Evolutionary conservation across 768 basidiomycete species (phyloP), one percentile per base, ranked within the genome.

Genomic region (Russula brevipes): DNA sequence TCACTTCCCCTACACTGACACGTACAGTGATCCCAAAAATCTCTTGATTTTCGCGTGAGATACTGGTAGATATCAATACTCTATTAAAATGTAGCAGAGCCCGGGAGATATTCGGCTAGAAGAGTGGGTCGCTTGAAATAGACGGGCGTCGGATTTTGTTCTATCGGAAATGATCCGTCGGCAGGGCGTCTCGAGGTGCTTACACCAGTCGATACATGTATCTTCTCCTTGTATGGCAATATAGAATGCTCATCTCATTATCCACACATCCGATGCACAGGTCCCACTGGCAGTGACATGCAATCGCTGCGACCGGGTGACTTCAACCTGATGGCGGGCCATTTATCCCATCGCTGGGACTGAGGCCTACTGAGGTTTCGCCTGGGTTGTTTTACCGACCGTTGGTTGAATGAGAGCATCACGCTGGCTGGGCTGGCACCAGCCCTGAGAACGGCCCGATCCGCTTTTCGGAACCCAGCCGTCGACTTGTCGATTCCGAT

Each of bases 1-100:
- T 68, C 82, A 82, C 39, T 86, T 85, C 73, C 75, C 82, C 11
- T 86, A 85, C 70, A 85, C 85, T 1, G 82, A 83, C 31, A 86
- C 84, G 4, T 86, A 84, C 75, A 86, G 83, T 72, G 80, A 85
- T 68, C 85, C 84, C 0, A 81, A 84, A 58, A 82, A 79, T 61
- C 71, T 86, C 12, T 86, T 84, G 83, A 73, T 68, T 6, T 85
- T 82, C 57, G 81, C 81, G 83, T 83, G 73, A 64, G 30, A 11
- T 33, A 24, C 42, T 11, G 35, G 12, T 9, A 42, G 41, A 54
- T 4, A 12, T 24, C 17, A 24, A 35, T 19, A 33, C 6, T 11
- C 9, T 38, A 16, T 57, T 56, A 6, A 63, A 57, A n/a, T 14
- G 46, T 19, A 50, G 41, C 57, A 66, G 65, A n/a, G 61, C 62